Evolutionary conservation across 371 early-diverging fungal species (phyloP), one percentile per base, ranked within the genome.

Genomic region (Mortierella sp.): DNA sequence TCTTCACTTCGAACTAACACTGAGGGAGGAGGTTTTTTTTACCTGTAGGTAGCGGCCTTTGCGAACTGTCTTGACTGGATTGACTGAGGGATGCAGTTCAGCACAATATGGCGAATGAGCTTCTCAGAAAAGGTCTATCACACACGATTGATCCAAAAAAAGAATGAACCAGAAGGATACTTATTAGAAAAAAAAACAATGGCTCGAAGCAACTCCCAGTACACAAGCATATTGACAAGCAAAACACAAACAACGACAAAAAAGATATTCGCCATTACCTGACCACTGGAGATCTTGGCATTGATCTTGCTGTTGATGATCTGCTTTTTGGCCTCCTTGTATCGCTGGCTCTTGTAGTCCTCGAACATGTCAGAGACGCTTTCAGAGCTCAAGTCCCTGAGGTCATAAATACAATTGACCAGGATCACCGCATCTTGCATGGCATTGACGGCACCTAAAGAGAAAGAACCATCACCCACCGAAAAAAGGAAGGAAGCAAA

Each of bases 391-490:
- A 50, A 3, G 2, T 74, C 67, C 10, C 4, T 13, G 24, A 73
- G 37, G n/a, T 68, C 69, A 26, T 68, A 68, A 19, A 43, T 37
- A 24, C 69, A 68, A 14, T 71, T 71, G 71, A 29, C 64, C 4
- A 71, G 31, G 10, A 71, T 44, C 8, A 71, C 64, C 0, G 71
- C 71, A 14, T 71, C 71, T 26, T 63, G 64, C 64, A 77, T 50
- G 3, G 72, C 77, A 52, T 67, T 77, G 9, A 71, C 45, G 26
- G 72, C 72, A 19, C 68, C 77, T 71, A 66, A 26, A n/a, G 19
- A 37, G 2, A 16, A 16, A 14, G 22, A 37, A 16, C 7, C 37
- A 61, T 34, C 9, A 34, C 22, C 22, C 16, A 11, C 19, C n/a
- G n/a, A n/a, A 47, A 50, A 16, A 31, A 22, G 16, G 37, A 9